phyloP scores from a whole-genome alignment of 495 filamentous ascomycete genomes.

The Apodospora peruviana region DNA sequence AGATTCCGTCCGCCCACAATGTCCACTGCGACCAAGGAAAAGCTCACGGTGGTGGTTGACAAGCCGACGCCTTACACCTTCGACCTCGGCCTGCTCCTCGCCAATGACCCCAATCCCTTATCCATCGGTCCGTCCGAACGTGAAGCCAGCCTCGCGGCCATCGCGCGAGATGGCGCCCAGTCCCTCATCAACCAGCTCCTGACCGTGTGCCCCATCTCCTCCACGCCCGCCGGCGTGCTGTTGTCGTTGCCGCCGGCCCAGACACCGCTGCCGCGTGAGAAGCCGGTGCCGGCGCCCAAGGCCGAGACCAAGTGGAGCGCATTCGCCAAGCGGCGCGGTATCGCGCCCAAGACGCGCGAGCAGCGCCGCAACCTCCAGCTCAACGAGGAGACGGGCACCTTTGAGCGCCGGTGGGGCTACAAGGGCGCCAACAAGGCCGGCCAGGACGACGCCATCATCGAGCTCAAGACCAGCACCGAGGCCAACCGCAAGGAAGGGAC shows the following conservation, averaged over 20 bases:
- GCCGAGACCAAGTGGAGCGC: slow-evolving; percentile 86
- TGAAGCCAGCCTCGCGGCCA: slow-evolving; percentile 55
- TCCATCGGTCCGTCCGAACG: slow-evolving; percentile 36
- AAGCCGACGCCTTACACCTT: slow-evolving; percentile 88
- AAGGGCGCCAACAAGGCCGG: slow-evolving; percentile 75
- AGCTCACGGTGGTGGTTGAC: slow-evolving; percentile 57
- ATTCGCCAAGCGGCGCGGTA: slow-evolving; percentile 94
- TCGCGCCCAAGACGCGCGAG: slow-evolving; percentile 68
- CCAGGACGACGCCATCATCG: slow-evolving; percentile 67
- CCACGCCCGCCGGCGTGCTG: slow-evolving; percentile 62
- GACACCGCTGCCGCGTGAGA: slow-evolving; percentile 77
- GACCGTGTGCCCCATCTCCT: slow-evolving; percentile 69
- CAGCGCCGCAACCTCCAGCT: slow-evolving; percentile 65
- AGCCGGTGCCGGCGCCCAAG: slow-evolving; percentile 76
- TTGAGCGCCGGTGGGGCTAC: slow-evolving; percentile 91
- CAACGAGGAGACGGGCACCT: slow-evolving; percentile 79
- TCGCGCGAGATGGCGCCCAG: slow-evolving; percentile 82
- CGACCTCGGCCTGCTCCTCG: slow-evolving; percentile 81
- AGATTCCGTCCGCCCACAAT: too few relatives aligned
- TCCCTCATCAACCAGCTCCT: slow-evolving; percentile 76
- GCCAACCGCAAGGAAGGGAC: slow-evolving; percentile 54
- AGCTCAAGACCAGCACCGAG: slow-evolving; percentile 77
- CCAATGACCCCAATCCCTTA: slow-evolving; percentile 77
- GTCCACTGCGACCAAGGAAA: slow-evolving; percentile 23
- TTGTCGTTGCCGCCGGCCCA: slow-evolving; percentile 65